Base-by-base conservation (phyloP, 23 red algal species). In the Agarophyton chilense region DNA sequence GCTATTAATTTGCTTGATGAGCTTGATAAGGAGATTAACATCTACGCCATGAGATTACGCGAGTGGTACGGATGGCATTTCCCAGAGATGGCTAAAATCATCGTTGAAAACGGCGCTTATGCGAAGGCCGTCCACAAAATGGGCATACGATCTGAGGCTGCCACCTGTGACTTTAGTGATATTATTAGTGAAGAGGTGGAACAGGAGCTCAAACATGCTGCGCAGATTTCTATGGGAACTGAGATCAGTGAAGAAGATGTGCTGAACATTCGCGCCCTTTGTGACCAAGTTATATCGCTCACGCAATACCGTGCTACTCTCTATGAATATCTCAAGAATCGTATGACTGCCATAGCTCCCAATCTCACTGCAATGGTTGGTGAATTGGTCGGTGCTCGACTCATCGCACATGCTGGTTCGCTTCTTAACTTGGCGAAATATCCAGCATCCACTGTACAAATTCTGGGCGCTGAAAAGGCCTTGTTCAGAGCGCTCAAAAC, bases 21-120 rank as follows among this genome's bases (percentile, higher is more conserved):
- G 42, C 88, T 99, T 19, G 97, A 99, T 76, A 99, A 99, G 83
- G 93, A 99, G 72, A 94, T 99, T 53, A 99, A 99, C 65, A 96
- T 92, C 9, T 99, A 95, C 77, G 93, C 93, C 38, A 99, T 99
- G 97, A 85, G 97, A 42, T 66, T 96, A 52, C 87, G 93, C 28
- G 97, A 99, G 42, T 99, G 97, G 97, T 99, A 92, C 67, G 91
- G 91, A 44, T 99, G 97, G 97, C 97, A 99, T 25, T 99, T 99
- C 77, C 97, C 97, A 9, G 97, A 99, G 26, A 89, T 99, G 84
- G 83, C 82, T 21, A 96, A 95, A 79, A 90, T 99, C 33, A 76
- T 96, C 53, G 56, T 90, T 28, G 97, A 99, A n/a, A 99, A 99
- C 57, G 83, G 83, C 53, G 62, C 88, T 1, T 99, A 99, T 80